Percentiles rank a stretch among this genome's conserved stretches.
These are phyloP conservation scores for Aspergillus sp. DNA, from an alignment of 2,329 filamentous ascomycete genomes.

Conservation along the genomic window DNA sequence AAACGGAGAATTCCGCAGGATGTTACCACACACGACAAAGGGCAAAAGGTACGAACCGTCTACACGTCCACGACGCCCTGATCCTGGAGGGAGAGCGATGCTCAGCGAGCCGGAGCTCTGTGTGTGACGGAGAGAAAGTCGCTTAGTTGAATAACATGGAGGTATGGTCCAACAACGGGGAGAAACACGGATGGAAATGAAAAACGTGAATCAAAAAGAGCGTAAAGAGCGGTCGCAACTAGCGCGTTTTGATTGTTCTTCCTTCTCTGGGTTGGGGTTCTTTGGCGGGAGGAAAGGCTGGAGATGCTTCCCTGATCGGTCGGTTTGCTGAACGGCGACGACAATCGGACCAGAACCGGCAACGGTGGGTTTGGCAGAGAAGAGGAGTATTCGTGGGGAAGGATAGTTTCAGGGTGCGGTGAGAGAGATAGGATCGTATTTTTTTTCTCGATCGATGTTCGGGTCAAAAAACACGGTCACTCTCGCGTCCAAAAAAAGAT, in stretches of 20 bases:
- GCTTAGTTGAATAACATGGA: constrained; percentile 44
- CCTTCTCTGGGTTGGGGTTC: constrained; percentile 12
- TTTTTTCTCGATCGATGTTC: constrained; percentile 9
- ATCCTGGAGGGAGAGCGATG: constrained; percentile 40
- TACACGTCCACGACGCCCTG: constrained; percentile 41
- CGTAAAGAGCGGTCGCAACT: constrained; percentile 24
- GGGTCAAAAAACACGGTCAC: constrained; percentile 13
- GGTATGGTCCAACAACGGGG: constrained; percentile 23
- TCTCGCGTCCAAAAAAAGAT: constrained; percentile 27
- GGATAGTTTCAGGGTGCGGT: background rate
- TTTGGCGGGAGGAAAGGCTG: constrained; percentile 8
- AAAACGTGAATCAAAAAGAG: constrained; percentile 17
- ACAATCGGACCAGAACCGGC: constrained; percentile 3
- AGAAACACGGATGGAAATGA: constrained; percentile 7
- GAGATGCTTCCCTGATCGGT: constrained; percentile 5
- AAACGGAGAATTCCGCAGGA: constrained; percentile 6
- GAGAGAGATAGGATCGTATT: constrained; percentile 3
- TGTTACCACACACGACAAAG: background rate
- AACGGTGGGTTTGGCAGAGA: constrained; percentile 3
- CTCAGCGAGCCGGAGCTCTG: constrained; percentile 42
- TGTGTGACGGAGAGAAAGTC: constrained; percentile 26
- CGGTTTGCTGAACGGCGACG: background rate
- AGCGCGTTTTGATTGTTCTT: constrained; percentile 14
- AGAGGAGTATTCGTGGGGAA: constrained; percentile 12
- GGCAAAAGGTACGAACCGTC: constrained; percentile 37